Conservation (phyloP, 257 asterid species). For the Jacaranda mimosifolia region DNA sequence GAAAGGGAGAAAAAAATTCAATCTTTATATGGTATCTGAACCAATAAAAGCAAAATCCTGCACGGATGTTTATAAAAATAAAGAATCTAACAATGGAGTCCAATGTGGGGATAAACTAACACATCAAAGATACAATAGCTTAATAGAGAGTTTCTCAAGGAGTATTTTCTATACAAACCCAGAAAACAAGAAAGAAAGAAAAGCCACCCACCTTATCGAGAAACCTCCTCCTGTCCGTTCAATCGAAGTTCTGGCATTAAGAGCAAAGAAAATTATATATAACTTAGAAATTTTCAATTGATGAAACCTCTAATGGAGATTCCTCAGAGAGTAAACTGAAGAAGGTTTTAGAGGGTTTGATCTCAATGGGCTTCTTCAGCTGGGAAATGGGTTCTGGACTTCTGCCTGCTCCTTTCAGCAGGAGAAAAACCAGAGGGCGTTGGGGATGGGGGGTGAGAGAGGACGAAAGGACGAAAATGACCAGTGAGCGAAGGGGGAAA, state of each 20-base stretch:
- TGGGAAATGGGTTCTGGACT: constrained; percentile 16
- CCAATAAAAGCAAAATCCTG: neutral
- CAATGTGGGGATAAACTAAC: neutral
- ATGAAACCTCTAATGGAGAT: neutral
- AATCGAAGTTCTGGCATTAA: neutral
- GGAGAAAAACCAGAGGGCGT: constrained; percentile 8
- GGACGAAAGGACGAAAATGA: constrained; percentile 33
- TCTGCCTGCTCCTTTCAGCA: neutral
- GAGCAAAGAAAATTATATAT: neutral
- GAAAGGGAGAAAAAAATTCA: neutral
- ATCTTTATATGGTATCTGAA: constrained; percentile 1
- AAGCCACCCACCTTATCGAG: constrained; percentile 38
- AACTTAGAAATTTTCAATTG: neutral
- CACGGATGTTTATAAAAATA: neutral
- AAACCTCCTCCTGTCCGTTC: constrained; percentile 27
- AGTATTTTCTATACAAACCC: constrained; percentile 21
- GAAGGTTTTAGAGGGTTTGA: neutral
- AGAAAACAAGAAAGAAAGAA: neutral
- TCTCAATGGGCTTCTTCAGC: neutral
- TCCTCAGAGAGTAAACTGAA: neutral
- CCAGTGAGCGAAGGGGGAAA: constrained; percentile 20
- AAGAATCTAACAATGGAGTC: neutral
- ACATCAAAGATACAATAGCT: constrained; percentile 2
- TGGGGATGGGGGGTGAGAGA: neutral
- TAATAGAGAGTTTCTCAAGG: neutral